These are phyloP conservation scores for Phytophthora capsici DNA, from an alignment of 352 stramenopile species.

Conservation along the genomic window DNA sequence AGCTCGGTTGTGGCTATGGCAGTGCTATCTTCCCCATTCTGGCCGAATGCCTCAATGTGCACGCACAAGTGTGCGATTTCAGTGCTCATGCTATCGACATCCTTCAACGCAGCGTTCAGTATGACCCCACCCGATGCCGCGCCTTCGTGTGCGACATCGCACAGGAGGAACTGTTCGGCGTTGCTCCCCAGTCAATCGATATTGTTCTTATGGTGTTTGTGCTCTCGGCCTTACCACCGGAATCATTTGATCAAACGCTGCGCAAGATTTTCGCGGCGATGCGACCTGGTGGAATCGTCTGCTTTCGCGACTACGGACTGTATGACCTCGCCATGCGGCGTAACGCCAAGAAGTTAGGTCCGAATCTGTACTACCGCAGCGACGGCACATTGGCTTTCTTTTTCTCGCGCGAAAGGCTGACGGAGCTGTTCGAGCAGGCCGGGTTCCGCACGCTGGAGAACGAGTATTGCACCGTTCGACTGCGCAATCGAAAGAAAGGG, in stretches of 20 bases:
- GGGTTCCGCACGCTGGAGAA: conserved; percentile 65
- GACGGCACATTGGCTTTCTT: conserved; percentile 83
- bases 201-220: conserved; percentile 88
- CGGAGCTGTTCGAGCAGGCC: conserved; percentile 50
- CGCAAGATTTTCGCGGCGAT: conserved; percentile 63
- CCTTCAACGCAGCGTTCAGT: conserved; percentile 57
- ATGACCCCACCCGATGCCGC: conserved; percentile 56
- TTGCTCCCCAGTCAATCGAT: conserved; percentile 63
- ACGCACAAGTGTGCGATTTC: conserved; percentile 83
- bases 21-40: conserved; percentile 90
- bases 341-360: conserved; percentile 68
- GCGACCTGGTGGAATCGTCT: conserved; percentile 73
- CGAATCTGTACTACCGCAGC: conserved; percentile 74
- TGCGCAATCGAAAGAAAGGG: conserved; percentile 75
- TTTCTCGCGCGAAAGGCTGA: conserved; percentile 70
- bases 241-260: conserved; percentile 55
- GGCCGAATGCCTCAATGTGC: conserved; percentile 61
- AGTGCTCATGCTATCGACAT: conserved; percentile 82
- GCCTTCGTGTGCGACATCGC: conserved; percentile 82
- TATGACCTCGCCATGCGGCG: conserved; percentile 90
- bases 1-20: conserved; percentile 88
- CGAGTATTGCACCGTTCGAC: conserved; percentile 78
- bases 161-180: conserved; percentile 49
- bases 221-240: conserved; percentile 74
- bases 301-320: conserved; percentile 88